Conservation (phyloP, 805 yeast species). For the Priceomyces carsonii region DNA sequence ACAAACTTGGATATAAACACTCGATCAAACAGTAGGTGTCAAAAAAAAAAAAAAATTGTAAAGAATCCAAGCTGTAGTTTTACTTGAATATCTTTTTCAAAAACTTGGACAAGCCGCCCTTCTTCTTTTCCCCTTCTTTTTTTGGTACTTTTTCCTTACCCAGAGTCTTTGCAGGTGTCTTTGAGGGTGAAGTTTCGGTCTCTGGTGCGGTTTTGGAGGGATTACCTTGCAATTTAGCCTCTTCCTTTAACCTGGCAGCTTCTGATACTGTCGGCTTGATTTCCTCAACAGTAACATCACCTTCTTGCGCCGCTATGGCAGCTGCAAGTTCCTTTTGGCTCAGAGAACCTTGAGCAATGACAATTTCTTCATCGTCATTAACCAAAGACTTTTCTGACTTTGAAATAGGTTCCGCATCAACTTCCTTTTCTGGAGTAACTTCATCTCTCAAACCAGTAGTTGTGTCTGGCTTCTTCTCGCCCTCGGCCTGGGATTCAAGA, state of each 20-base stretch:
- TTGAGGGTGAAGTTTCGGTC: constrained; percentile 10
- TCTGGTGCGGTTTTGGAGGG: constrained; percentile 6
- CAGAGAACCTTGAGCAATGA: constrained; percentile 38
- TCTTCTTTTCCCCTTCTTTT: constrained; percentile 13
- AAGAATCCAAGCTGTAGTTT: constrained; percentile 1
- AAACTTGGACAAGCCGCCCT: constrained; percentile 32
- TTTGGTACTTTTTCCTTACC: constrained; percentile 9
- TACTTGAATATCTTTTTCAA: constrained; percentile 17
- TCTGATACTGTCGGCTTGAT: constrained; percentile 42
- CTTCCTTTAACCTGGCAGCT: constrained; percentile 34
- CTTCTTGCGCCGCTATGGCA: constrained; percentile 35
- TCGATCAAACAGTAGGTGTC: not conserved
- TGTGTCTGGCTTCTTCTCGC: no score
- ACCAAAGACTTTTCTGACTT: constrained; percentile 1
- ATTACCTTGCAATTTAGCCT: constrained; percentile 23
- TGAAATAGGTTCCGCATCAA: constrained; percentile 22
- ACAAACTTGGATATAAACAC: constrained; percentile 1
- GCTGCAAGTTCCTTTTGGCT: constrained; percentile 30
- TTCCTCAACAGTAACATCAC: constrained; percentile 41
- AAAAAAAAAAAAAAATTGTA: not conserved
- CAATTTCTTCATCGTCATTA: constrained; percentile 35
- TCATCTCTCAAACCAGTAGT: not conserved
- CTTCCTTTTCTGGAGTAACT: constrained; percentile 17
- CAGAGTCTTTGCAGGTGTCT: constrained; percentile 10
- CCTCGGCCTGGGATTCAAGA: constrained; percentile 1